Evolutionary conservation across 805 yeast genomes (phyloP).

Genomic region (Phaffomyces opuntiae): DNA sequence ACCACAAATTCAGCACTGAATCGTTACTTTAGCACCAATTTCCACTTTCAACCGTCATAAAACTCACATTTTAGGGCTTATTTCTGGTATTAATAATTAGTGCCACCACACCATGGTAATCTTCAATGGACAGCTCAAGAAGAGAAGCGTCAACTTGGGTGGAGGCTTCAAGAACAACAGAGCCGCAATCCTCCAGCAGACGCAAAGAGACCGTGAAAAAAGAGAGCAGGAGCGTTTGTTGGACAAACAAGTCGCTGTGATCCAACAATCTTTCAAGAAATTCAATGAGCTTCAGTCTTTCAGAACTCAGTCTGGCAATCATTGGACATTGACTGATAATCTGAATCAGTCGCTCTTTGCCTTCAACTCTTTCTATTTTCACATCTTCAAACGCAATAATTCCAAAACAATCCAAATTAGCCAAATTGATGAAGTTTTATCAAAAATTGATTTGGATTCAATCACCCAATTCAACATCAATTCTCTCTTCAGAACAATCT

Average conservation of each 20-base stretch:
- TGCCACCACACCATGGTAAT: constrained; percentile 29
- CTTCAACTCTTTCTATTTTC: constrained; percentile 27
- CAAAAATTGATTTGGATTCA: not conserved
- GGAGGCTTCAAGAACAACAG: constrained; percentile 32
- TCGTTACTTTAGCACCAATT: too few relatives aligned
- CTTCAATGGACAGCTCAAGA: constrained; percentile 60
- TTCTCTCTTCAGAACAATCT: constrained; percentile 7
- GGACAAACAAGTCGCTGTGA: constrained; percentile 38
- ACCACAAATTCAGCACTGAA: too few relatives aligned
- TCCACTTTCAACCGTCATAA: too few relatives aligned
- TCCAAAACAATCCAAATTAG: constrained; percentile 5
- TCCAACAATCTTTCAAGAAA: constrained; percentile 46
- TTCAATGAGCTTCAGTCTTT: constrained; percentile 27
- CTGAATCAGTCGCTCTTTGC: constrained; percentile 12
- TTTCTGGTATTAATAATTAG: not conserved
- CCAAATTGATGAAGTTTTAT: not conserved
- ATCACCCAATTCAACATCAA: not conserved
- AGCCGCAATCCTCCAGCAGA: constrained; percentile 47
- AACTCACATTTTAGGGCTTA: too few relatives aligned
- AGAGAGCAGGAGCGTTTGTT: constrained; percentile 51
- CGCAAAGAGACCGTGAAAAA: constrained; percentile 57
- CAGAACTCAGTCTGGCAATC: constrained; percentile 17
- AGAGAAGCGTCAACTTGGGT: constrained; percentile 55
- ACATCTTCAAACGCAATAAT: constrained; percentile 11
- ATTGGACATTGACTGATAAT: constrained; percentile 16